Evolutionary conservation across 192 early-diverging fungal species (phyloP).

Genomic region (Chytriomyces confervae): DNA sequence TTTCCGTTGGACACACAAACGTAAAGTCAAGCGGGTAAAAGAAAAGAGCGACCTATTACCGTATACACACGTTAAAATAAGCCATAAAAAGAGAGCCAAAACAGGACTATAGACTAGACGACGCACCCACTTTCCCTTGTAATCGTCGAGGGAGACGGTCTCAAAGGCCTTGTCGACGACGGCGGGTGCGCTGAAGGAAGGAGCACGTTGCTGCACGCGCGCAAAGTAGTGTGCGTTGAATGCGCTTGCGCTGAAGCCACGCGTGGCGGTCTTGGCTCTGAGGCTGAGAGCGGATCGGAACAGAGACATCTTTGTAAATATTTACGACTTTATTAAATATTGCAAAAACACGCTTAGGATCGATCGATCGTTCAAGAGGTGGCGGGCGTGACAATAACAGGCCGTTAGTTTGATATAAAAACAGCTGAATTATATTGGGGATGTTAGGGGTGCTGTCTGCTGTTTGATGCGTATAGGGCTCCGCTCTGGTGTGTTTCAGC

Average conservation of each 20-base stretch:
- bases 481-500: too few relatives aligned
- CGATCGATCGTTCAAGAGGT: too few relatives aligned
- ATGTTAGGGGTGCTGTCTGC: too few relatives aligned
- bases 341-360: too few relatives aligned
- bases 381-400: too few relatives aligned
- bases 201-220: conserved; percentile 39
- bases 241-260: conserved; percentile 22
- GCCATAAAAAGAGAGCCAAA: background rate
- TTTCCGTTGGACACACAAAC: conserved; percentile 68
- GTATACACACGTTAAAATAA: background rate
- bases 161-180: conserved; percentile 56
- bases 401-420: too few relatives aligned
- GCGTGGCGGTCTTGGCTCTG: background rate
- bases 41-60: conserved; percentile 37
- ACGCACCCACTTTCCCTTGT: conserved; percentile 55
- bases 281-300: too few relatives aligned
- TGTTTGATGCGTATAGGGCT: too few relatives aligned
- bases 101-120: too few relatives aligned
- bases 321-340: too few relatives aligned
- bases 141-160: conserved; percentile 52
- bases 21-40: conserved; percentile 48
- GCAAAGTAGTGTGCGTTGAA: conserved; percentile 26
- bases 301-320: too few relatives aligned
- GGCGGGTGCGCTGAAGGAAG: conserved; percentile 47
- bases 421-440: too few relatives aligned